Percentiles rank a stretch among this genome's conserved stretches.
phyloP scores from a whole-genome alignment of 305 asterid species.

The Plantago coronopus region DNA sequence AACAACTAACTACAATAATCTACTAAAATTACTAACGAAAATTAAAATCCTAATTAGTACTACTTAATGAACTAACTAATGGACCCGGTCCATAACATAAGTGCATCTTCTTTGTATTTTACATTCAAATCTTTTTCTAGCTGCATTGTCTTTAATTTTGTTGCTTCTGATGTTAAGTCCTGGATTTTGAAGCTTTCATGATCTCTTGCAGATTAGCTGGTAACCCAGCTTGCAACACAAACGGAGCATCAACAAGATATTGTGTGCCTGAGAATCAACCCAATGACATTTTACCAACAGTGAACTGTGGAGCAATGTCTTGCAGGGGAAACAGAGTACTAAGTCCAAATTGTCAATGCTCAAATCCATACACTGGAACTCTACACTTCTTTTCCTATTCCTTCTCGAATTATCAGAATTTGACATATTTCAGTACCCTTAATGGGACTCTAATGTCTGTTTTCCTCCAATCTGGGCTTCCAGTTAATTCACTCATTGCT shows the following conservation, averaged over 20 bases:
- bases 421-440: slow-evolving; percentile 50
- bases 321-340: slow-evolving; percentile 44
- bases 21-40: too few relatives aligned
- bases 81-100: too few relatives aligned
- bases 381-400: slow-evolving; percentile 63
- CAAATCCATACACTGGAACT: slow-evolving; percentile 69
- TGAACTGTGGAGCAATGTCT: slow-evolving; percentile 38
- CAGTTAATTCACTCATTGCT: slow-evolving; percentile 59
- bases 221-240: slow-evolving; percentile 65
- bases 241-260: slow-evolving; percentile 39
- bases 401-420: slow-evolving; percentile 62
- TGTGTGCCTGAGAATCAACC: slow-evolving; percentile 34
- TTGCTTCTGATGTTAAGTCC: too few relatives aligned
- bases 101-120: slow-evolving; percentile 18
- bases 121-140: slow-evolving; percentile 2
- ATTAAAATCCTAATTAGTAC: too few relatives aligned
- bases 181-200: slow-evolving; percentile 1
- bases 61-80: too few relatives aligned
- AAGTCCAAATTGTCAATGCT: slow-evolving; percentile 70
- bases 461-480: slow-evolving; percentile 48
- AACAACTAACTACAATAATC: too few relatives aligned
- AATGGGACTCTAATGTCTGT: slow-evolving; percentile 39
- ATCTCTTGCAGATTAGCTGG: slow-evolving; percentile 48
- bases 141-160: slow-evolving; percentile 1
- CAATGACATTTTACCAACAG: slow-evolving; percentile 26